Evolutionary conservation across 1,139 yeast species (phyloP), one percentile per base, ranked within the genome.

Genomic region (Suhomyces choctaworum): DNA sequence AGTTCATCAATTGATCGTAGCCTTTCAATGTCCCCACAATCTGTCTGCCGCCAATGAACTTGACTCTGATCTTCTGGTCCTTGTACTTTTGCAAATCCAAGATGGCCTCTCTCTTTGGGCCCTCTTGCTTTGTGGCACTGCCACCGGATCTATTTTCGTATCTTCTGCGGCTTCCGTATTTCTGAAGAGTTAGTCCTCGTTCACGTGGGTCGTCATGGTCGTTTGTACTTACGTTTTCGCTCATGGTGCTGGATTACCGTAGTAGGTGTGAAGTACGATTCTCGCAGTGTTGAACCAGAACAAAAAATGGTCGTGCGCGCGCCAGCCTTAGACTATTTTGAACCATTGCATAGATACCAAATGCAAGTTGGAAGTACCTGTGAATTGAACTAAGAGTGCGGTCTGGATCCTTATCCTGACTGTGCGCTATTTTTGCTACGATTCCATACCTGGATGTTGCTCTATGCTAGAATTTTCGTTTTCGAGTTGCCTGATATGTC

Each of bases 21-120:
- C 98, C 97, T 52, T 85, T 87, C 50, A 92, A 73, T 1, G 67
- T 64, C 16, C 98, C 98, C 16, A 73, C 71, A 7, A 90, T 81
- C 55, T 70, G 66, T 57, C 97, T 77, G 10, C 96, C 97, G n/a
- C 96, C 96, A 48, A 82, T 76, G 55, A 92, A 80, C 54, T 85
- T 81, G 39, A 89, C 95, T 49, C 84, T 74, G 34, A 92, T 78
- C 47, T 73, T 64, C 47, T 83, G 73, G 56, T 87, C 94, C 52
- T 80, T 78, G 57, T 86, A 87, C 53, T 81, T 84, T 45, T 82
- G 78, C 45, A 92, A 70, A 57, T 90, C 94, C 44, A 89, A 68
- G 47, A 90, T 88, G 19, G 96, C 95, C 47, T 90, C 97, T 60
- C 87, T 81, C 65, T 82, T 83, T 22, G 96, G 96, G 9, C 90